Base-by-base conservation (phyloP, 441 rosid genomes). In the Dalechampia spathulata region DNA sequence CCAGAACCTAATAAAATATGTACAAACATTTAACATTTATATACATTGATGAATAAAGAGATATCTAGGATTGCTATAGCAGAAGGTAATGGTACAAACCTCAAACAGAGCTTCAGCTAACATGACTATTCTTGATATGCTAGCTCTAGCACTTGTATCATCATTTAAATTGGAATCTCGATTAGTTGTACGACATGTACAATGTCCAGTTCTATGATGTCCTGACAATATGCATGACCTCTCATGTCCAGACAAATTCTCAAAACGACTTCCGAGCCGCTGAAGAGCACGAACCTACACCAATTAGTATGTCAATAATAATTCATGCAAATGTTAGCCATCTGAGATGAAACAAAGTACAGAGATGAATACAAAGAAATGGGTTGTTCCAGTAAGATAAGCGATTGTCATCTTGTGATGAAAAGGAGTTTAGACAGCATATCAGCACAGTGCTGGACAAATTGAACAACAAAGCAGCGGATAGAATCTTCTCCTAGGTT, bases 41-140 rank as follows among this genome's bases (percentile, higher is more conserved):
- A 58, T 54, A 41, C 17, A 25, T 12, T 25, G 23, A 42, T 7
- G 30, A 55, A 59, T 68, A 61, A 57, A 41, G 25, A 23, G 9
- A 45, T 20, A 58, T 13, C 26, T 9, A 28, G 11, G 57, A 50
- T 56, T 56, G 22, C 7, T 36, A 41, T 28, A 3, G 25, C 8
- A 34, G 21, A 28, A 46, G 37, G 16, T 14, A 49, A 39, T 10
- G 49, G 41, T 51, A 50, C 68, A 3, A 60, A 88, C 98, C 96
- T 88, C 98, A 70, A 92, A 92, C 25, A 92, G 73, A 62, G 98
- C 98, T 82, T 92, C 96, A 46, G 96, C 98, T 68, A 92, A 61
- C 94, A 92, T 86, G 50, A 92, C 96, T 49, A 92, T 88, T 73
- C 96, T 84, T 44, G 96, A 92, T 74, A 92, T 83, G 82, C 99